Evolutionary conservation across 768 basidiomycete genomes (phyloP).

Genomic region (Rhodotorula babjevae): DNA sequence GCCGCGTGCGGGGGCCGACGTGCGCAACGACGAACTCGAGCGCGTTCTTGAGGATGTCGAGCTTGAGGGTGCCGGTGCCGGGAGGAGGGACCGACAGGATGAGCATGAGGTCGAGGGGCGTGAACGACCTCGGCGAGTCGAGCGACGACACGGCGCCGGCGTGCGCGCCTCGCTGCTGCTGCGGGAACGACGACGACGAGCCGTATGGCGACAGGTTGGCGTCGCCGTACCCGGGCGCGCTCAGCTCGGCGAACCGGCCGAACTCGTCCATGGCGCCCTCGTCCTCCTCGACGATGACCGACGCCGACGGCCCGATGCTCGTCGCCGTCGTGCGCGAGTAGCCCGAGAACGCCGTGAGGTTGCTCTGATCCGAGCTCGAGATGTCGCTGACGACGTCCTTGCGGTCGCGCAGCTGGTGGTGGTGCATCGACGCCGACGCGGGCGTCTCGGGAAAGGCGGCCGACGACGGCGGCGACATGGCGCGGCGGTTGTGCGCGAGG

Average conservation of each 20-base stretch:
- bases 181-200: not conserved
- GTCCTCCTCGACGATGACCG: constrained; percentile 22
- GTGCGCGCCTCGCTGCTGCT: not conserved
- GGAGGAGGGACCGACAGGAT: constrained; percentile 80
- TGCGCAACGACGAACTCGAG: constrained; percentile 79
- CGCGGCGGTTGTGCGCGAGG: constrained; percentile 49
- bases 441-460: not conserved
- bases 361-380: constrained; percentile 13
- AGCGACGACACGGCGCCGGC: not conserved
- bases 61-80: constrained; percentile 71
- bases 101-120: constrained; percentile 84
- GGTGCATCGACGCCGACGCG: not conserved
- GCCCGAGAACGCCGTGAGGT: constrained; percentile 18
- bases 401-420: not conserved
- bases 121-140: constrained; percentile 61
- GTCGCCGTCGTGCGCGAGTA: constrained; percentile 29
- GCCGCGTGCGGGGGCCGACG: constrained; percentile 68
- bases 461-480: constrained; percentile 25
- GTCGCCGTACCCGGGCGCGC: not conserved
- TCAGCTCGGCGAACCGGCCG: constrained; percentile 5
- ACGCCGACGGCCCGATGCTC: constrained; percentile 17
- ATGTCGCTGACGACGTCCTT: constrained; percentile 7
- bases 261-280: constrained; percentile 11
- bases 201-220: not conserved
- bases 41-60: constrained; percentile 80